Conservation (phyloP, 441 rosid genomes). For the Gossypium aridum region DNA sequence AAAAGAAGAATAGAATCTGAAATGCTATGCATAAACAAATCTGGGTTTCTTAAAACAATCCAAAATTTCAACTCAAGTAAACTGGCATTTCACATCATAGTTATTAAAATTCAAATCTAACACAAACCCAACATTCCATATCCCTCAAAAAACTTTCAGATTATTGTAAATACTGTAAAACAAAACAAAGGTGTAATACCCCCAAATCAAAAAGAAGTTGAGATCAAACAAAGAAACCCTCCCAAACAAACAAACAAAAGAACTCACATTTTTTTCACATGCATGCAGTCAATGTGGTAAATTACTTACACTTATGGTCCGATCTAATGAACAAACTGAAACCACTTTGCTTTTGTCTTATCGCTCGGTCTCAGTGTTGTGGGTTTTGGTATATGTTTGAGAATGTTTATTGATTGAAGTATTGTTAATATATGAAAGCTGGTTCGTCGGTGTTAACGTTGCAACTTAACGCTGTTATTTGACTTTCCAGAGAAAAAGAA, state of each 20-base stretch:
- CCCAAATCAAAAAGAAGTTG: slow-evolving; percentile 7
- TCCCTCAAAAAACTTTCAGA: not conserved
- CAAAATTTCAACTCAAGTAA: not conserved
- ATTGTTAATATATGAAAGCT: slow-evolving; percentile 13
- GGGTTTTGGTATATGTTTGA: slow-evolving; percentile 8
- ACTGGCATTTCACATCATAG: slow-evolving; percentile 2
- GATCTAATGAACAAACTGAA: slow-evolving; percentile 21
- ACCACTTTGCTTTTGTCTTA: slow-evolving; percentile 18
- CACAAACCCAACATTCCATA: not conserved
- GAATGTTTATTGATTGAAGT: slow-evolving; percentile 17
- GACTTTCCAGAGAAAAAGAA: not conserved
- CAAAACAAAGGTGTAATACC: not conserved
- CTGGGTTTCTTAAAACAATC: not conserved
- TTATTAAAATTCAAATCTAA: slow-evolving; percentile 7
- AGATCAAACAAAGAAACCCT: slow-evolving; percentile 1
- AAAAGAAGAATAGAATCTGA: not conserved
- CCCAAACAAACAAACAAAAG: too few species aligned
- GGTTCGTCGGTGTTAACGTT: slow-evolving; percentile 59
- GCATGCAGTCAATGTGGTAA: slow-evolving; percentile 10
- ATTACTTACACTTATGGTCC: slow-evolving; percentile 34
- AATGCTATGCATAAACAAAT: not conserved
- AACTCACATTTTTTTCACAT: not conserved
- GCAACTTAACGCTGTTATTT: slow-evolving; percentile 39
- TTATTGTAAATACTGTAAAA: not conserved
- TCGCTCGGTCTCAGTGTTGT: not conserved